Percentiles rank a stretch among this genome's conserved stretches.
phyloP scores from a whole-genome alignment of 2,329 filamentous ascomycete genomes.

The Epichloe amarillans region DNA sequence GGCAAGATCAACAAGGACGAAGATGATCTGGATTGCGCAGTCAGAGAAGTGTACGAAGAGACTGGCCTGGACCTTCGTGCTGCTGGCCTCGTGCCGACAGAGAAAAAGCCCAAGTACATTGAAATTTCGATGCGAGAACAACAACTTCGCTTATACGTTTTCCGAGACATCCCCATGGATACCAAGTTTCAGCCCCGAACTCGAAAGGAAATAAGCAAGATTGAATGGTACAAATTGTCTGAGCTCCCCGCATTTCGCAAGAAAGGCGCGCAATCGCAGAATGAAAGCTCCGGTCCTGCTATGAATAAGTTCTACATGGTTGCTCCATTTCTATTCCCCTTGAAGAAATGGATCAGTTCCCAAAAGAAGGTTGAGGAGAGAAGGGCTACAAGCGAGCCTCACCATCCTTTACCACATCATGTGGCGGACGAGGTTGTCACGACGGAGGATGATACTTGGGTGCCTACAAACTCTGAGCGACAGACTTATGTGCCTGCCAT shows the following conservation, averaged over 20 bases:
- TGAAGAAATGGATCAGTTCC: slow-evolving; percentile 84
- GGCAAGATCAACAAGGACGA: slow-evolving; percentile 99
- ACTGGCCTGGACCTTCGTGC: slow-evolving; percentile 74
- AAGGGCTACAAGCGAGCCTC: slow-evolving; percentile 26
- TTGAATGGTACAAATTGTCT: slow-evolving; percentile 83
- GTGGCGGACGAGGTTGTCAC: slow-evolving; percentile 40
- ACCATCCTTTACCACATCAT: slow-evolving; percentile 28
- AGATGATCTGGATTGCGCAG: slow-evolving; percentile 81
- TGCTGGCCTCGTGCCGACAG: slow-evolving; percentile 61
- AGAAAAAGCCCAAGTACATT: slow-evolving; percentile 66
- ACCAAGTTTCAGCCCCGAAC: slow-evolving; percentile 82
- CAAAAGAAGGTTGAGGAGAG: slow-evolving; percentile 61
- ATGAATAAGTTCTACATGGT: slow-evolving; percentile 97
- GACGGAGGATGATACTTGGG: slow-evolving; percentile 48
- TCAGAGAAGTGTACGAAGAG: slow-evolving; percentile 92
- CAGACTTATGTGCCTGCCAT: slow-evolving; percentile 24
- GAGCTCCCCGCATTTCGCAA: slow-evolving; percentile 75
- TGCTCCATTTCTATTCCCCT: slow-evolving; percentile 70
- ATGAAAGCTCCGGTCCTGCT: slow-evolving; percentile 43
- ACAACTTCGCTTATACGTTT: slow-evolving; percentile 84
- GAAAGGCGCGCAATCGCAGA: slow-evolving; percentile 45
- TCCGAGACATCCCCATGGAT: slow-evolving; percentile 76
- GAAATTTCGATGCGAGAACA: slow-evolving; percentile 85
- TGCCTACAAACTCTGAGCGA: slow-evolving; percentile 23
- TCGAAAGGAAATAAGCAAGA: slow-evolving; percentile 94